Percentiles rank a stretch among this genome's conserved stretches.
Evolutionary conservation across 202 grass and related monocot genomes (phyloP).

Genomic region (Schoenoplectus triqueter): DNA sequence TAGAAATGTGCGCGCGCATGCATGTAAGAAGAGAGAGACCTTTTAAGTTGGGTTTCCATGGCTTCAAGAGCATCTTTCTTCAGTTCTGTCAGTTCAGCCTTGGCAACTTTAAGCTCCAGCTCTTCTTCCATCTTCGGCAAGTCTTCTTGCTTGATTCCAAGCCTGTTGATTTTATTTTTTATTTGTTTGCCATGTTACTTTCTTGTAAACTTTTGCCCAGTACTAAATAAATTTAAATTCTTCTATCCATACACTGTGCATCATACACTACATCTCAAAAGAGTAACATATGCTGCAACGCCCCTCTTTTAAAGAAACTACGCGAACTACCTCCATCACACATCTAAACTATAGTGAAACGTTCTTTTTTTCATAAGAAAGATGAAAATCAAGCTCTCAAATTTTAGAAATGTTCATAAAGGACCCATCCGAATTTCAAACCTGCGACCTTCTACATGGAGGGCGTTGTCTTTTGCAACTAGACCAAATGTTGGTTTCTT

Average conservation of each 20-base stretch:
- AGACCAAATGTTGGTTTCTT: too few species aligned
- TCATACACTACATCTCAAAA: constrained; percentile 14
- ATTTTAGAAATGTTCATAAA: too few species aligned
- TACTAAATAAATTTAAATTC: neutral
- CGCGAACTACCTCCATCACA: neutral
- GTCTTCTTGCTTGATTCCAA: constrained; percentile 79
- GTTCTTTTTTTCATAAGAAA: too few species aligned
- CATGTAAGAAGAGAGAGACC: constrained; percentile 36
- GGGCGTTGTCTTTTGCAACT: too few species aligned
- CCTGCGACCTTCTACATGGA: too few species aligned
- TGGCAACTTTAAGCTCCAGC: constrained; percentile 78
- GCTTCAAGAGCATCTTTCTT: constrained; percentile 81
- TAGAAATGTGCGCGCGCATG: neutral
- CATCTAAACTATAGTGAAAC: neutral
- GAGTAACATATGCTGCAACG: neutral
- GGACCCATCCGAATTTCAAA: too few species aligned
- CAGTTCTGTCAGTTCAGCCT: constrained; percentile 62
- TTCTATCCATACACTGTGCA: neutral
- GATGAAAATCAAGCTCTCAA: too few species aligned
- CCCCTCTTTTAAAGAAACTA: neutral
- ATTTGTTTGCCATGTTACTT: neutral
- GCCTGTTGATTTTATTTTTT: constrained; percentile 45
- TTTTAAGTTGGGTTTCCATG: constrained; percentile 87
- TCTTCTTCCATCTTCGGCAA: constrained; percentile 87
- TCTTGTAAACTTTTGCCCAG: neutral